phyloP scores from a whole-genome alignment of 2,329 filamentous ascomycete species.

The Tolypocladium pustulatum region DNA sequence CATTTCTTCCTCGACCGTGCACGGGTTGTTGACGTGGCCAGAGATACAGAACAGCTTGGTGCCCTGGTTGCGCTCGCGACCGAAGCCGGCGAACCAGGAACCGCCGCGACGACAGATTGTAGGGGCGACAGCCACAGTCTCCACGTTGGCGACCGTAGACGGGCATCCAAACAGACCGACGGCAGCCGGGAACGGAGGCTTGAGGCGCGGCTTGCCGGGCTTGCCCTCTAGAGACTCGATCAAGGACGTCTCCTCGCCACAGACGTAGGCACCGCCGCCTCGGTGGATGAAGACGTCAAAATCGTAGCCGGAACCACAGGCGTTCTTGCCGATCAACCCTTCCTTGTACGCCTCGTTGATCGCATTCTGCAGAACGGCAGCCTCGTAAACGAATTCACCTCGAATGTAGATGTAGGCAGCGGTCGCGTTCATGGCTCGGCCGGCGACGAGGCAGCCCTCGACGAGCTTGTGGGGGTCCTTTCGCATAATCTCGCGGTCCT shows the following conservation, averaged over 20 bases:
- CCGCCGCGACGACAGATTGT: slow-evolving; percentile 91
- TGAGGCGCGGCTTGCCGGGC: slow-evolving; percentile 94
- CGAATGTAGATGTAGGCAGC: slow-evolving; percentile 99
- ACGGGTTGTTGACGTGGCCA: slow-evolving; percentile 96
- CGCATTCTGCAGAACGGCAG: slow-evolving; percentile 81
- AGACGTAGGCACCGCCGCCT: slow-evolving; percentile 94
- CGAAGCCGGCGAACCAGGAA: slow-evolving; percentile 87
- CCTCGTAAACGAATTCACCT: slow-evolving; percentile 95
- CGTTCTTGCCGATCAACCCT: slow-evolving; percentile 95
- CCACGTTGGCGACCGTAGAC: slow-evolving; percentile 95
- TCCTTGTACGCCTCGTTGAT: slow-evolving; percentile 97
- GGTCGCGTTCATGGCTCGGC: slow-evolving; percentile 96
- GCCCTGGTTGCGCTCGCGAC: slow-evolving; percentile 89
- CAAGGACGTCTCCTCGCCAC: slow-evolving; percentile 93
- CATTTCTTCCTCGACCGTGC: slow-evolving; percentile 98
- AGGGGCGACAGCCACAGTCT: slow-evolving; percentile 89
- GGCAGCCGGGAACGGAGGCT: slow-evolving; percentile 95
- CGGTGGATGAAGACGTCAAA: slow-evolving; percentile 97
- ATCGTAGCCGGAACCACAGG: slow-evolving; percentile 92
- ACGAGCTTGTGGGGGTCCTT: slow-evolving; percentile 99
- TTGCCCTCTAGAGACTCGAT: slow-evolving; percentile 99
- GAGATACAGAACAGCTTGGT: slow-evolving; percentile 99
- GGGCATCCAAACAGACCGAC: slow-evolving; percentile 98
- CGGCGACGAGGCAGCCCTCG: slow-evolving; percentile 91
- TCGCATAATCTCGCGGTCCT: slow-evolving; percentile 99